A percentile compares a stretch with the other conserved stretches of the same genome.
phyloP scores from a whole-genome alignment of 257 asterid species.

The Ligustrum vulgare region DNA sequence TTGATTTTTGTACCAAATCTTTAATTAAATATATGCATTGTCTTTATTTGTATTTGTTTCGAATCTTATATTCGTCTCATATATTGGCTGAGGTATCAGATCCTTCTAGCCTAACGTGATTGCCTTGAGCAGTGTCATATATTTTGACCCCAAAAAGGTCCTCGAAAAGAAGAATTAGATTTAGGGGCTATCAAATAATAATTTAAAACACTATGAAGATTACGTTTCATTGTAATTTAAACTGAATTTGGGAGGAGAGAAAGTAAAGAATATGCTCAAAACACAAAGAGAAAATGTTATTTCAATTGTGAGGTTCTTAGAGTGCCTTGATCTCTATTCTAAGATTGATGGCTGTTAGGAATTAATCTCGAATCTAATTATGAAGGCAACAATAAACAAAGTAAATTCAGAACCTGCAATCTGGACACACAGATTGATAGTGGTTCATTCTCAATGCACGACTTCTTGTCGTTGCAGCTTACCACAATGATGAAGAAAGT shows the following conservation, averaged over 20 bases:
- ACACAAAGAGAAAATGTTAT: background rate
- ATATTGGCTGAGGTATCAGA: constrained; percentile 22
- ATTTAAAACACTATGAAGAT: background rate
- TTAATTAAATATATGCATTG: constrained; percentile 10
- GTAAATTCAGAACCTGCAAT: background rate
- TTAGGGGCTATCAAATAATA: background rate
- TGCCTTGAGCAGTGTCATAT: background rate
- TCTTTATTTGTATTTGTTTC: constrained; percentile 4
- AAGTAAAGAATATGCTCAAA: too few species aligned
- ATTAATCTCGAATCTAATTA: background rate
- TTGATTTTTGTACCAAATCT: constrained; percentile 15
- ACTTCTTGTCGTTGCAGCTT: background rate
- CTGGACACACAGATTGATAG: too few species aligned
- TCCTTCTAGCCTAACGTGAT: constrained; percentile 19
- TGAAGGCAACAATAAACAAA: too few species aligned
- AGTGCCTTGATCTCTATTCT: background rate
- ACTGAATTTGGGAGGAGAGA: too few species aligned
- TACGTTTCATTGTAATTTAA: background rate
- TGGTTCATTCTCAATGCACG: background rate
- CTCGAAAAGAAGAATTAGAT: background rate
- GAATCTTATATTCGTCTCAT: constrained; percentile 1
- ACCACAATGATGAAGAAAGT: too few species aligned
- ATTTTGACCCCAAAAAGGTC: background rate
- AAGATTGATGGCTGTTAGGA: background rate
- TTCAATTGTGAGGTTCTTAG: background rate